Evolutionary conservation across 768 basidiomycete genomes (phyloP), one percentile per base, ranked within the genome.

Genomic region (Tulasnella sp.): DNA sequence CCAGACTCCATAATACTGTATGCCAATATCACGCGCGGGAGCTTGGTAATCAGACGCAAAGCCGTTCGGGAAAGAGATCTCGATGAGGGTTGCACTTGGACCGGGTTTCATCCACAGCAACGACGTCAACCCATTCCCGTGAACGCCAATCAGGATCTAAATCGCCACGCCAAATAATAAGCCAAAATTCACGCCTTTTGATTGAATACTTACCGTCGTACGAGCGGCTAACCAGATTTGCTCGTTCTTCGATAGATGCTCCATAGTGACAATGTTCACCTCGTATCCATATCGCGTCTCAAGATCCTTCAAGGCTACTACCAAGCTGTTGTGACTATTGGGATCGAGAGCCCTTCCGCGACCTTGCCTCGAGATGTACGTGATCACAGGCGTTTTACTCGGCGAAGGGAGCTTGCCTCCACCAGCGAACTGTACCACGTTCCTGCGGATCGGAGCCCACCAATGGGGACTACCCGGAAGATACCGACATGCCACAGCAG

Each of bases 381-480:
- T 74, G 54, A 74, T 70, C 43, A 73, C 72, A 2, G 72, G 72
- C 15, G 7, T 38, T 4, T 3, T 11, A 17, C 43, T 56, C 41
- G 26, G n/a, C 3, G n/a, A 19, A 11, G 17, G 34, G 13, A 17
- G 5, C 38, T n/a, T 21, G 54, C 9, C 13, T 56, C 21, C 23
- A 11, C 38, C 21, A 56, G 26, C 41, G 43, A 26, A 48, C 67
- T 48, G 8, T 5, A 21, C 19, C 7, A 48, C n/a, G n/a, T 19
- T 48, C 1, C 23, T 56, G n/a, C 41, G 0, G 8, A 74, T 64
- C 4, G 87, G 79, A 65, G 76, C 77, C 91, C 92, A 97, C 93
- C 93, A 97, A 68, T 86, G 73, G 13, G 76, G 74, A 63, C 83
- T 85, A 0, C 85, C 88, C 0, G 82, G 83, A 1, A 95, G 75